Conservation (phyloP, 345 rosid genomes). For the Salix koriyanagi region DNA sequence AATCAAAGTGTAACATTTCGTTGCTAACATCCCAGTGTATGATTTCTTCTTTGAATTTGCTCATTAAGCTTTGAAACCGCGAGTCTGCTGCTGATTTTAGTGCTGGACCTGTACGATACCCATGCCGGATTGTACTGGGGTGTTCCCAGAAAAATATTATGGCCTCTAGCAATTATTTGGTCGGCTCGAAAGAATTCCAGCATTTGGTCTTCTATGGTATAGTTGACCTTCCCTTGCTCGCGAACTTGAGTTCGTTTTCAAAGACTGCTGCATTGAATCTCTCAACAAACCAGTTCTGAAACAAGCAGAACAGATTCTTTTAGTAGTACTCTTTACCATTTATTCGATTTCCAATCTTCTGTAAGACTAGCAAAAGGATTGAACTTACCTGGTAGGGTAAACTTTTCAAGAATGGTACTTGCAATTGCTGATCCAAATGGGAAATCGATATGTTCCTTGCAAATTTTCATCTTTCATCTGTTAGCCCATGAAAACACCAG, state of each 20-base stretch:
- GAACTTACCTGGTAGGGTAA: slow-evolving; percentile 56
- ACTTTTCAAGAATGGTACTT: slow-evolving; percentile 62
- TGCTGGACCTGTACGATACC: slow-evolving; percentile 47
- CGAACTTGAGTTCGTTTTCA: slow-evolving; percentile 82
- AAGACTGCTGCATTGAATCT: slow-evolving; percentile 84
- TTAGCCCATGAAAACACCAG: not conserved
- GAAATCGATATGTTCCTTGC: slow-evolving; percentile 66
- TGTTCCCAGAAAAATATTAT: slow-evolving; percentile 91
- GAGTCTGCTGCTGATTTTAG: slow-evolving; percentile 53
- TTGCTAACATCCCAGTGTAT: slow-evolving; percentile 85
- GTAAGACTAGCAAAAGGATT: not conserved
- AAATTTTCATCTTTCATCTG: not conserved
- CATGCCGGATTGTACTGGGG: slow-evolving; percentile 65
- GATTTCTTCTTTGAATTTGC: slow-evolving; percentile 67
- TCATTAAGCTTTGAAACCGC: slow-evolving; percentile 69
- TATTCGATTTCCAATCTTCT: not conserved
- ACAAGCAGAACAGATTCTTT: not conserved
- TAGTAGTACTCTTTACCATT: not conserved
- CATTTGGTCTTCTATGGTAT: slow-evolving; percentile 62
- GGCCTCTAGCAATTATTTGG: slow-evolving; percentile 64
- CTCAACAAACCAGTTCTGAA: slow-evolving; percentile 70
- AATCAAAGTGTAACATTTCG: slow-evolving; percentile 85
- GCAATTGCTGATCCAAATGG: slow-evolving; percentile 84
- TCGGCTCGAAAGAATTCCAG: slow-evolving; percentile 52
- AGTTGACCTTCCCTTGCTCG: slow-evolving; percentile 53